Evolutionary conservation across 179 eudicot genomes (phyloP).

Genomic region (Sideroxylon spinosum): DNA sequence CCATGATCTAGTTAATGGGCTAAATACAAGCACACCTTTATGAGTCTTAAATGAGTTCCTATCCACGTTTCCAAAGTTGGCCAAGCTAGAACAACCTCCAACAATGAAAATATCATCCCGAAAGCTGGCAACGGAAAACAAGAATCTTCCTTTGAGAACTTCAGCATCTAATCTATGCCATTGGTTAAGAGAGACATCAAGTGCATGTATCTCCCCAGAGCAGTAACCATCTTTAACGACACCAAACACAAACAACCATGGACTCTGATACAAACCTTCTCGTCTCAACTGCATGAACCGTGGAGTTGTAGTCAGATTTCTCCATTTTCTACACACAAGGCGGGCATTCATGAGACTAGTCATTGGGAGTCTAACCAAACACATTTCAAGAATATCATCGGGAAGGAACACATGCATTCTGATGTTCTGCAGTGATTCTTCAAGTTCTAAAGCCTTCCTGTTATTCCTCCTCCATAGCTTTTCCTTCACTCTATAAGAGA

Average conservation of each 20-base stretch:
- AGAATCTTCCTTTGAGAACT: conserved; percentile 72
- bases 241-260: conserved; percentile 95
- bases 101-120: conserved; percentile 68
- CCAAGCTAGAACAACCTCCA: conserved; percentile 92
- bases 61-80: conserved; percentile 77
- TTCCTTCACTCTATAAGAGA: conserved; percentile 66
- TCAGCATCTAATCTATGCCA: conserved; percentile 75
- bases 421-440: conserved; percentile 31
- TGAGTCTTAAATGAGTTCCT: conserved; percentile 84
- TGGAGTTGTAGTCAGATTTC: conserved; percentile 54
- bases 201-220: conserved; percentile 79
- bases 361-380: conserved; percentile 87
- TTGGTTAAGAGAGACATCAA: conserved; percentile 67
- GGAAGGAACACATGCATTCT: conserved; percentile 62
- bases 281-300: conserved; percentile 80
- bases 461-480: conserved; percentile 52
- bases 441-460: conserved; percentile 37
- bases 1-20: conserved; percentile 70
- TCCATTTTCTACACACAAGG: conserved; percentile 95
- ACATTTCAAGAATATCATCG: conserved; percentile 89
- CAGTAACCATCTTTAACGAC: conserved; percentile 80
- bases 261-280: conserved; percentile 67
- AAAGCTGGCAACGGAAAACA: conserved; percentile 73
- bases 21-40: conserved; percentile 68
- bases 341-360: conserved; percentile 91